These are phyloP conservation scores for Gossypium gossypioides DNA, from an alignment of 441 rosid genomes.

Conservation along the genomic window DNA sequence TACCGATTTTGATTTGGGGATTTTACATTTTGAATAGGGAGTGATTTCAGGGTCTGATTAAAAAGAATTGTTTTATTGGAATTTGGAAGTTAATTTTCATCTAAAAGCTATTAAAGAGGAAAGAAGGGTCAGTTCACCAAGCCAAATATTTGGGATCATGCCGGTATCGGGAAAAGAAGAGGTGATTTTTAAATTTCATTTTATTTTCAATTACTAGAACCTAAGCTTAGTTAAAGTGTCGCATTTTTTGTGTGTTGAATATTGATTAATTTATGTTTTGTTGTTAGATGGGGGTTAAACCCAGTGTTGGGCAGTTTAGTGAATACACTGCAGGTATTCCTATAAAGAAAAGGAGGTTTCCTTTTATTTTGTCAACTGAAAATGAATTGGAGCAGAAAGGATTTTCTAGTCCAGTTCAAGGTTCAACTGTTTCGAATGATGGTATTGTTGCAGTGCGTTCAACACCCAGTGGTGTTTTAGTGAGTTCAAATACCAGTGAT, in stretches of 20 bases:
- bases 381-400: slow-evolving; percentile 19
- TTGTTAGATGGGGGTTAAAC: slow-evolving; percentile 46
- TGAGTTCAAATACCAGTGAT: background rate
- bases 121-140: slow-evolving; percentile 1
- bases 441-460: slow-evolving; percentile 15
- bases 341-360: slow-evolving; percentile 75
- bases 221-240: slow-evolving; percentile 10
- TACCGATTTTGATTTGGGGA: background rate
- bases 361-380: slow-evolving; percentile 25
- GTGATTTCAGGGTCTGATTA: slow-evolving; percentile 8
- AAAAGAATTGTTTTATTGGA: background rate
- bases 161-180: slow-evolving; percentile 52
- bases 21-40: background rate
- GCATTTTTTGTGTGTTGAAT: slow-evolving; percentile 6
- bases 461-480: background rate
- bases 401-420: slow-evolving; percentile 17
- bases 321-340: slow-evolving; percentile 65
- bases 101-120: slow-evolving; percentile 9
- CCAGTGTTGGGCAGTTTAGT: slow-evolving; percentile 38
- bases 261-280: slow-evolving; percentile 26
- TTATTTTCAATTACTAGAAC: slow-evolving; percentile 7
- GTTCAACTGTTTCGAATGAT: slow-evolving; percentile 21
- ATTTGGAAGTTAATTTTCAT: background rate
- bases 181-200: slow-evolving; percentile 31
- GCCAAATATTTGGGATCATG: slow-evolving; percentile 26